Base-by-base conservation (phyloP, 164 flowering plant species). In the Magnolia changhungtana region DNA sequence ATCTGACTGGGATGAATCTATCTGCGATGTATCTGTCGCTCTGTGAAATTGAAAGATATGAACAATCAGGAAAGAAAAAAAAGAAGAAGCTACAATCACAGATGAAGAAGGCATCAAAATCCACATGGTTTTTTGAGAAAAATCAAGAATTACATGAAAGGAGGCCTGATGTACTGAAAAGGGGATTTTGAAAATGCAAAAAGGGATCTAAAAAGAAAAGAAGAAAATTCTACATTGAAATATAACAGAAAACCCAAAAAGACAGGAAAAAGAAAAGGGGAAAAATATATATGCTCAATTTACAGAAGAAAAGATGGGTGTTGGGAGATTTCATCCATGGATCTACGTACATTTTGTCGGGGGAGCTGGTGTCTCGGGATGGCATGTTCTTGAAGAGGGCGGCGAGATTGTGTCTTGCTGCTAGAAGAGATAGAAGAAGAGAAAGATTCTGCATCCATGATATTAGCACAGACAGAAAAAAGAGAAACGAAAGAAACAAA, bases 391-490 rank as follows among this genome's bases (percentile, higher is more conserved):
- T 84, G 84, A 59, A 88, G 88, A 31, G 92, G 87, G 81, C 45
- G 76, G 63, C 87, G 78, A 69, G 88, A 73, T 50, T 69, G 76
- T 2, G 74, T 8, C 81, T 78, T 85, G 72, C 27, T 84, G 72
- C 27, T 77, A 18, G 71, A 66, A 50, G 77, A 75, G 50, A 16
- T 24, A 50, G 80, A 79, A 58, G 82, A 76, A 61, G 63, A 74
- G 69, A 72, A 16, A 61, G 84, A 80, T 75, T 89, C 89, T 88
- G 90, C 87, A 80, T 88, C 90, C 92, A 89, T 89, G 29, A 75
- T 72, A 69, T 78, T 73, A 73, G 58, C 24, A 76, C 49, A 65
- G 61, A 55, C 11, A 55, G 61, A 24, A 68, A 78, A 75, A 37
- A 74, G 21, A 72, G 29, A 61, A 52, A 64, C 8, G 65, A 68